phyloP scores from a whole-genome alignment of 805 yeast species.

The Komagataella ulmi region DNA sequence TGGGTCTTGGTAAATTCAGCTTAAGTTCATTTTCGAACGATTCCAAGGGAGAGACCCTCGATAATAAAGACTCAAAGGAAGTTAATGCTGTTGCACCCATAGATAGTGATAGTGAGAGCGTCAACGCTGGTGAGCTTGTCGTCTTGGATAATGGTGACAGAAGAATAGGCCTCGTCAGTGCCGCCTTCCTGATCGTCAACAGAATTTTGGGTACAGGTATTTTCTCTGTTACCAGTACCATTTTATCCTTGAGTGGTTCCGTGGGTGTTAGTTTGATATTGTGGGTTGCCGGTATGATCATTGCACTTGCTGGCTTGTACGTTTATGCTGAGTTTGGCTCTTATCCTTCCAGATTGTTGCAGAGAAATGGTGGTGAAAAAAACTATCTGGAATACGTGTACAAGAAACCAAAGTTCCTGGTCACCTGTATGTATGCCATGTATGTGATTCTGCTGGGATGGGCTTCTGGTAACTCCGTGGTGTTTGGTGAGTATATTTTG shows the following conservation, averaged over 20 bases:
- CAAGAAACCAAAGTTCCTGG: slow-evolving; percentile 53
- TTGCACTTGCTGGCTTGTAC: slow-evolving; percentile 21
- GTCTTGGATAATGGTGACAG: not conserved
- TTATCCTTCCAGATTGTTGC: slow-evolving; percentile 20
- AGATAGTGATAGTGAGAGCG: not conserved
- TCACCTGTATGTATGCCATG: slow-evolving; percentile 54
- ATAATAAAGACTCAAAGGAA: not conserved
- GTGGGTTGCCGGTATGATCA: slow-evolving; percentile 27
- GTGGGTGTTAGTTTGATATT: slow-evolving; percentile 28
- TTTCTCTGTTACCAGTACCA: slow-evolving; percentile 54
- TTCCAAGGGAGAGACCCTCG: not conserved
- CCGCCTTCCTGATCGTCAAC: slow-evolving; percentile 52
- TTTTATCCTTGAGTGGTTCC: slow-evolving; percentile 31
- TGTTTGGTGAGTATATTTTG: slow-evolving; percentile 66
- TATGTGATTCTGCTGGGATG: slow-evolving; percentile 69
- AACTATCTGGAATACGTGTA: slow-evolving; percentile 65
- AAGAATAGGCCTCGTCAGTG: slow-evolving; percentile 10
- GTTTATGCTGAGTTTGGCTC: slow-evolving; percentile 28
- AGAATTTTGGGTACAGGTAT: slow-evolving; percentile 72
- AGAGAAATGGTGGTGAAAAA: slow-evolving; percentile 76
- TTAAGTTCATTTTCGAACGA: not conserved
- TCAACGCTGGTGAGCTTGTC: not conserved
- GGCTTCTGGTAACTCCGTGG: slow-evolving; percentile 78
- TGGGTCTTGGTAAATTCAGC: not conserved
- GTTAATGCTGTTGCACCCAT: not conserved